Base-by-base conservation (phyloP, 192 early-diverging fungal species). In the Geranomyces variabilis region DNA sequence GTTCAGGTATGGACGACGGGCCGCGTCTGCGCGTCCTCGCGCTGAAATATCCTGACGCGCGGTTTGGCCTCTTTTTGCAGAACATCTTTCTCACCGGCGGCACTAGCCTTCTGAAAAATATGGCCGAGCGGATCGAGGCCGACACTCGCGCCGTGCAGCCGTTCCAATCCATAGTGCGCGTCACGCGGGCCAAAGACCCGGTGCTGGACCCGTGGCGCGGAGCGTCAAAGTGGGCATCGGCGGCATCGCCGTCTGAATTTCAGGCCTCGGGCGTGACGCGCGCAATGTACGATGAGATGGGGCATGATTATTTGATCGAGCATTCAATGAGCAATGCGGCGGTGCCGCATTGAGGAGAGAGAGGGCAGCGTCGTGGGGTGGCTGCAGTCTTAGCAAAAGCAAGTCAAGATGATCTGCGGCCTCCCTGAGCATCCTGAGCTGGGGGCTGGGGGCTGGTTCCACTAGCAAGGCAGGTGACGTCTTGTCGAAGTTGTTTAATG, bases 241-340 rank as follows among this genome's bases (percentile, higher is more conserved):
- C 47, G 14, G 69, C 78, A 12, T 41, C 36, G 36, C 66, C 62
- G 9, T 60, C 57, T n/a, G 75, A 73, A 15, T 80, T 77, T 70
- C 36, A 61, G 48, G 80, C 77, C 63, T 76, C 77, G 13, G 80
- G 66, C n/a, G 81, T 96, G 22, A 91, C 91, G 0, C 64, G 80
- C 49, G 77, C 87, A 47, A 89, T 93, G 51, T 96, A 94, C 75
- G 80, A 93, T 28, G 94, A 96, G 77, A 80, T 80, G 62, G 94
- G 94, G 34, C 88, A 89, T 56, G 87, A 92, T 55, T 96, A 96
- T 67, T 78, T 96, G 61, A 89, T 91, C 53, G 94, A 95, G 69
- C 92, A 94, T 78, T 80, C 85, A 7, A 81, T 91, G 34, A 91
- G 94, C 53, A 96, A 96, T 70, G 75, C 87, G 14, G 59, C 24